These are phyloP conservation scores for Aspergillus novoparasiticus DNA, from an alignment of 2,329 filamentous ascomycete species.

Conservation along the genomic window DNA sequence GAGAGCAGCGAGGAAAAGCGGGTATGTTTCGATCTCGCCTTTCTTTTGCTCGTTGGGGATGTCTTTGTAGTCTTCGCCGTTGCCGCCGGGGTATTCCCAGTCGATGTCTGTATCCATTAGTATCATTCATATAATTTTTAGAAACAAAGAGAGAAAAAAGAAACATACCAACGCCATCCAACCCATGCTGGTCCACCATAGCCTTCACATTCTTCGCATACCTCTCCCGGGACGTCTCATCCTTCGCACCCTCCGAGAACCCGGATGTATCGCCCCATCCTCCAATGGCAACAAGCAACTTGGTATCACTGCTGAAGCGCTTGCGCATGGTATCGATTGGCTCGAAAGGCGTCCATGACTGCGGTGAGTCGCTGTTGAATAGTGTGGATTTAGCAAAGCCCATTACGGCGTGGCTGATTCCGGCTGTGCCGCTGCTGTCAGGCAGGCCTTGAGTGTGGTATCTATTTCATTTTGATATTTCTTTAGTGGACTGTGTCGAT, in stretches of 20 bases:
- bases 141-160: background rate
- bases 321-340: slow-evolving; percentile 53
- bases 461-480: slow-evolving; percentile 28
- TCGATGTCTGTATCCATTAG: slow-evolving; percentile 58
- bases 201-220: slow-evolving; percentile 67
- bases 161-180: slow-evolving; percentile 64
- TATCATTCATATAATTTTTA: no score
- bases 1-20: slow-evolving; percentile 61
- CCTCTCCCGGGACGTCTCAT: slow-evolving; percentile 52
- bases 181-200: slow-evolving; percentile 64
- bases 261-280: slow-evolving; percentile 72
- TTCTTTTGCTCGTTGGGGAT: slow-evolving; percentile 61
- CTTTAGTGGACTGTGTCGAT: no score
- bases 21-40: slow-evolving; percentile 64
- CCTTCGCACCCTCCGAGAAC: slow-evolving; percentile 60
- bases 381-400: slow-evolving; percentile 55
- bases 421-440: slow-evolving; percentile 35
- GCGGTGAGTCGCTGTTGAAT: slow-evolving; percentile 51
- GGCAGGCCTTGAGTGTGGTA: slow-evolving; percentile 46
- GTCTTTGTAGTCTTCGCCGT: slow-evolving; percentile 69
- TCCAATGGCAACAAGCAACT: slow-evolving; percentile 71
- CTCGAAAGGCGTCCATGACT: slow-evolving; percentile 57
- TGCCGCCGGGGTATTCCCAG: slow-evolving; percentile 66
- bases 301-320: slow-evolving; percentile 58
- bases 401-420: slow-evolving; percentile 59